phyloP scores from a whole-genome alignment of 179 eudicot genomes.

The Monotropa hypopitys region DNA sequence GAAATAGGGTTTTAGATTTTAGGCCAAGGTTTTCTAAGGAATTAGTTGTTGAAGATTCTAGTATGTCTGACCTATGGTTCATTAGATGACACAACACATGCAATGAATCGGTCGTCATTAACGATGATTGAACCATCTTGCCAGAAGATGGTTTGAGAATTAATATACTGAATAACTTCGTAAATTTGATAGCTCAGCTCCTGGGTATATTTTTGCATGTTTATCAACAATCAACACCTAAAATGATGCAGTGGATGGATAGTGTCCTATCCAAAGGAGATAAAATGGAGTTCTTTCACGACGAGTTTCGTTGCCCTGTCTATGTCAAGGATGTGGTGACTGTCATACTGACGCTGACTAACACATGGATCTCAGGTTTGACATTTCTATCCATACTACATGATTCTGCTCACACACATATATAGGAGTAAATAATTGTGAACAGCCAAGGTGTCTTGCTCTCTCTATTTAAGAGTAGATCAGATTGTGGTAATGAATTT shows the following conservation, averaged over 20 bases:
- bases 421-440: no score
- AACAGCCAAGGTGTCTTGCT: no score
- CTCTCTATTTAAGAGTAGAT: no score
- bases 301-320: slow-evolving; percentile 89
- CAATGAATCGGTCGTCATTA: neutral
- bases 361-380: slow-evolving; percentile 68
- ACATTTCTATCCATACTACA: neutral
- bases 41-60: neutral
- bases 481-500: no score
- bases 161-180: neutral
- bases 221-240: neutral
- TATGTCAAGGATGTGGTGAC: slow-evolving; percentile 72
- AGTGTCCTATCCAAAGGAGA: slow-evolving; percentile 61
- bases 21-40: neutral
- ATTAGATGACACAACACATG: neutral
- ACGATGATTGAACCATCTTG: no score
- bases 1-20: neutral
- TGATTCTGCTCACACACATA: neutral
- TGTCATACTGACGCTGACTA: slow-evolving; percentile 33
- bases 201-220: neutral
- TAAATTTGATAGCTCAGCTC: neutral
- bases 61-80: neutral
- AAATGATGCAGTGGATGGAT: slow-evolving; percentile 71
- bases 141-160: no score
- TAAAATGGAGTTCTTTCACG: slow-evolving; percentile 50